These are phyloP conservation scores for Coemansia umbellata DNA, from an alignment of 192 early-diverging fungal genomes.

Conservation along the genomic window DNA sequence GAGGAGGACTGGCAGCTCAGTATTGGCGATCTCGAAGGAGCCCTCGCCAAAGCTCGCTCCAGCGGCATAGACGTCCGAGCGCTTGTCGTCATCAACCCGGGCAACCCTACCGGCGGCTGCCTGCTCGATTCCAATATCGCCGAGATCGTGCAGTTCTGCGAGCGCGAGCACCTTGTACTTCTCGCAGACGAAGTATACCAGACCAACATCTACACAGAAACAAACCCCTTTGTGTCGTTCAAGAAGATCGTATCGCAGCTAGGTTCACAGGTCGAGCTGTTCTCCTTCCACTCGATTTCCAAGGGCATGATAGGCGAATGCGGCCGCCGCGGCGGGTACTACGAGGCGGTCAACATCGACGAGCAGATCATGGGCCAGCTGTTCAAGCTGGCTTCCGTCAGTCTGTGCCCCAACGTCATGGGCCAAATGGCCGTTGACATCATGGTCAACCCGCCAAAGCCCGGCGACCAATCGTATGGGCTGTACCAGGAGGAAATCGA, in stretches of 20 bases:
- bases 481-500: conserved; percentile 70
- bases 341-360: conserved; percentile 87
- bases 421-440: conserved; percentile 94
- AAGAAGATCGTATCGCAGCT: conserved; percentile 87
- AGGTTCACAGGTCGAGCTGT: conserved; percentile 75
- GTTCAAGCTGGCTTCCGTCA: conserved; percentile 92
- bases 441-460: conserved; percentile 87
- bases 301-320: conserved; percentile 99
- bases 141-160: conserved; percentile 87
- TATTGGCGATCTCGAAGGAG: conserved; percentile 60
- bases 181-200: conserved; percentile 99
- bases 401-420: conserved; percentile 89
- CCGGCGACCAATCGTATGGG: conserved; percentile 73
- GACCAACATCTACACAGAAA: conserved; percentile 82
- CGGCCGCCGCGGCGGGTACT: conserved; percentile 95
- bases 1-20: conserved; percentile 84
- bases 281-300: conserved; percentile 95
- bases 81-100: conserved; percentile 95
- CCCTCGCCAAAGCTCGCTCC: conserved; percentile 60
- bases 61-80: conserved; percentile 87
- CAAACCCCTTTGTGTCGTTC: conserved; percentile 92
- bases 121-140: conserved; percentile 77
- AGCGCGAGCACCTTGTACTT: conserved; percentile 74
- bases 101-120: conserved; percentile 96
- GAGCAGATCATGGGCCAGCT: conserved; percentile 71